phyloP scores from a whole-genome alignment of 306 rosid genomes.

The Abrus pulchellus region DNA sequence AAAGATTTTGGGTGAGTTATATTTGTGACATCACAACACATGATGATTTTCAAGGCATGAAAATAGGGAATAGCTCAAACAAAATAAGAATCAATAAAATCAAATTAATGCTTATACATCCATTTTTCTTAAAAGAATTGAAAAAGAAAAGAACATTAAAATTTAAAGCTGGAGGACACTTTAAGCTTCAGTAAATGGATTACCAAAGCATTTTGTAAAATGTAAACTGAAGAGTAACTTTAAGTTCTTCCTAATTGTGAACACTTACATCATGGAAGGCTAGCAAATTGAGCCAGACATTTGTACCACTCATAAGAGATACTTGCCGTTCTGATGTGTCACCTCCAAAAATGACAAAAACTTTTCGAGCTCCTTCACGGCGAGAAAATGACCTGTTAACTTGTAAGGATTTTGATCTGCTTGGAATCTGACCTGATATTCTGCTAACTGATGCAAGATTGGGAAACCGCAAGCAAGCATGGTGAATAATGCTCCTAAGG shows the following conservation, averaged over 20 bases:
- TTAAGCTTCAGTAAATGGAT: constrained; percentile 14
- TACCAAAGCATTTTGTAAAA: constrained; percentile 20
- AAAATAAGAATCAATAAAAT: constrained; percentile 9
- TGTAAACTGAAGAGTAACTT: constrained; percentile 31
- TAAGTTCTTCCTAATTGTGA: constrained; percentile 32
- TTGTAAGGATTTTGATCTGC: constrained; percentile 55
- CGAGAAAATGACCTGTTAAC: constrained; percentile 52
- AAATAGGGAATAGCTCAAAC: constrained; percentile 26
- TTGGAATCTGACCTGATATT: constrained; percentile 55
- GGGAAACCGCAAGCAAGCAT: constrained; percentile 85
- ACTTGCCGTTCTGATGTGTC: constrained; percentile 98
- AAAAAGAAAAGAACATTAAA: background rate
- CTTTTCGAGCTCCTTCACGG: constrained; percentile 63
- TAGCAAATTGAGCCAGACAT: constrained; percentile 98
- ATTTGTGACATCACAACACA: constrained; percentile 20
- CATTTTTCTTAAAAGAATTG: background rate
- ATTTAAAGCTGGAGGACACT: background rate
- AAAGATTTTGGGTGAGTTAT: constrained; percentile 7
- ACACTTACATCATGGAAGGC: constrained; percentile 86
- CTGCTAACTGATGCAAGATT: constrained; percentile 66
- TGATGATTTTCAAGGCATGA: constrained; percentile 35
- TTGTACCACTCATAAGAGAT: constrained; percentile 98
- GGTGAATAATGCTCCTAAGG: constrained; percentile 81
- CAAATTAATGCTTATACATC: constrained; percentile 22
- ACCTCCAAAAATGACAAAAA: constrained; percentile 95